Percentiles rank a stretch among this genome's conserved stretches.
Conservation (phyloP, 495 filamentous ascomycete species). For the Penicillium turbatum region DNA sequence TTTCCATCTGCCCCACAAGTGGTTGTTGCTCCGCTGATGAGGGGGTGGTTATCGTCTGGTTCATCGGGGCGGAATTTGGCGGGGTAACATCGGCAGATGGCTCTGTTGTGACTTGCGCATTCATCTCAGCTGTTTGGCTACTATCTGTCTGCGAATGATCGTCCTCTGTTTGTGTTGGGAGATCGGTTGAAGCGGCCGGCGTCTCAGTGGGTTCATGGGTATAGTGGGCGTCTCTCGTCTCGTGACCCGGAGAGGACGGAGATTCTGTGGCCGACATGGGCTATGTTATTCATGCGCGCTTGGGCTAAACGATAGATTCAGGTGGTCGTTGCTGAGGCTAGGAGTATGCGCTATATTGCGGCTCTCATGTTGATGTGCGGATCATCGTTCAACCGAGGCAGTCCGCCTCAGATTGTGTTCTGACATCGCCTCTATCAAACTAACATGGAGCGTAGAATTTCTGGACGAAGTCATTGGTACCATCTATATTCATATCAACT, state of each 20-base stretch:
- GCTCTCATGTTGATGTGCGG: slow-evolving; percentile 26
- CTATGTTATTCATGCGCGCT: slow-evolving; percentile 31
- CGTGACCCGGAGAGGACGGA: slow-evolving; percentile 23
- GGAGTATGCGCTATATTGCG: slow-evolving; percentile 14
- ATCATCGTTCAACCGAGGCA: slow-evolving; percentile 27
- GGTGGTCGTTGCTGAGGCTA: slow-evolving; percentile 3
- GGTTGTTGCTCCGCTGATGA: slow-evolving; percentile 20
- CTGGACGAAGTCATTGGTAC: too few relatives aligned
- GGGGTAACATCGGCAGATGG: background rate
- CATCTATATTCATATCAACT: too few relatives aligned
- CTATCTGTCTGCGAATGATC: slow-evolving; percentile 13
- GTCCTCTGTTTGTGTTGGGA: slow-evolving; percentile 22
- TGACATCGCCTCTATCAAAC: too few relatives aligned
- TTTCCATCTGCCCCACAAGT: slow-evolving; percentile 32
- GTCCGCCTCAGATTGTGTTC: too few relatives aligned
- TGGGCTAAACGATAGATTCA: slow-evolving; percentile 56
- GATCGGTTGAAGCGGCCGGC: slow-evolving; percentile 12
- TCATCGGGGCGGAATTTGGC: slow-evolving; percentile 2
- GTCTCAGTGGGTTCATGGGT: slow-evolving; percentile 12
- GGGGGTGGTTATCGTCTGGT: slow-evolving; percentile 9
- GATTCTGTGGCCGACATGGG: slow-evolving; percentile 39
- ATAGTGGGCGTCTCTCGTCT: slow-evolving; percentile 25
- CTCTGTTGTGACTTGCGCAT: slow-evolving; percentile 5
- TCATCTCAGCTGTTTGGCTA: slow-evolving; percentile 16
- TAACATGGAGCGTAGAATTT: too few relatives aligned